Evolutionary conservation across 306 rosid species (phyloP), one percentile per base, ranked within the genome.

Genomic region (Begonia peltatifolia): DNA sequence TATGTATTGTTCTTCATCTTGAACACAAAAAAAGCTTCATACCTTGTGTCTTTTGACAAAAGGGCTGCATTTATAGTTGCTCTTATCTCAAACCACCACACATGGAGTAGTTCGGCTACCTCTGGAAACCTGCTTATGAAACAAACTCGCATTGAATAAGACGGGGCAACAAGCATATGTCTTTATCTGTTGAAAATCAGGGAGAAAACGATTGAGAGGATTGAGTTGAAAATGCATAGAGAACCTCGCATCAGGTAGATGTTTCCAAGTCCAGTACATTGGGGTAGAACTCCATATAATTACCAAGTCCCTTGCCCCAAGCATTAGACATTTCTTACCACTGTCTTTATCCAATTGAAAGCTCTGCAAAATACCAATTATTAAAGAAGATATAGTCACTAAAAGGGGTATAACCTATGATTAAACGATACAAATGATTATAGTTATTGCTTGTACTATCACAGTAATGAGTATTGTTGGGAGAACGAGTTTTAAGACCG

Each of bases 11-110:
- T 41, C 22, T 25, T 51, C 57, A 43, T 42, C 57, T 11, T 60
- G 57, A 52, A 60, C 18, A 60, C 65, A 9, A 60, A 42, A 15
- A 51, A 60, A 60, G 57, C 57, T 42, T 42, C 65, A 60, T 60
- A 60, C 9, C 57, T 60, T 51, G 65, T 60, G 9, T 49, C 50
- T 36, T 49, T 49, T 41, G 57, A 60, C 42, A 60, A 42, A 56
- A 60, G 17, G 22, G 20, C 12, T 17, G 42, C 10, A 15, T 50
- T 17, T 13, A 60, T 12, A 18, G 20, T 50, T 18, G 50, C 65
- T 18, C 51, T 56, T 41, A 60, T 60, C 36, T 51, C 43, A 23
- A 60, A 42, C 65, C 57, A 60, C 57, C 65, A 60, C 22, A 42
- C 51, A 14, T 50, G 9, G 14, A 50, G 22, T 12, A 51, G 46